Base-by-base conservation (phyloP, 2,329 filamentous ascomycete genomes). In the Acephala macrosclerotiorum region DNA sequence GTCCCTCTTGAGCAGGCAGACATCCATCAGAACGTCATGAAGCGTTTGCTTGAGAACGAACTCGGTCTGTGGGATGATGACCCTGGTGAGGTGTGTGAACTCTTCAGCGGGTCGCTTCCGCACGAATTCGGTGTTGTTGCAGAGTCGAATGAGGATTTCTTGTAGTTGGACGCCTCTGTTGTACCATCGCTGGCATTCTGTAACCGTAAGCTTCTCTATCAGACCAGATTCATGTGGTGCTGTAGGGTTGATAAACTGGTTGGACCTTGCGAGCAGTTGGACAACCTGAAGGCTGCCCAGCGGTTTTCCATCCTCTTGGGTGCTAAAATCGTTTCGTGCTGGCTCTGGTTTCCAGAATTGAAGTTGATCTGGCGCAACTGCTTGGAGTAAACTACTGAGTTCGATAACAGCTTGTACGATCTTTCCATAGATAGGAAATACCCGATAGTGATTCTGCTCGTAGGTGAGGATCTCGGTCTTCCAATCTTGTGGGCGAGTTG, bases 361-460 rank as follows among this genome's bases (percentile, higher is more conserved):
- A 29, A 57, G 29, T 26, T 42, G 1, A 25, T 33, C 14, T 11
- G 36, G 11, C 3, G 20, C 26, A n/a, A 55, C 20, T 16, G 40
- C 20, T 12, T 11, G 29, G 40, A 60, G 57, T 6, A 59, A 38
- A 5, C 35, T 35, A 29, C 11, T n/a, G 6, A 67, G 16, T 14
- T 49, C 51, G 20, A 51, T 25, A 7, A 67, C 35, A 4, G 22
- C 20, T 20, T 59, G 26, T n/a, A 33, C 42, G 1, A 67, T 22
- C 12, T 42, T 45, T 36, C 55, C 25, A 26, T 67, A 67, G 8
- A 67, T 56, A 8, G 58, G 58, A 36, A 64, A 65, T 6, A 67
- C 47, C 2, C 61, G 58, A 33, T 64, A 36, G 36, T 42, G 42
- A 22, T 67, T 62, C 35, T 67, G 56, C 22, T 67, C 61, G n/a